Percentiles rank a stretch among this genome's conserved stretches.
Conservation (phyloP, 768 basidiomycete species). For the Leccinum ochraceum region DNA sequence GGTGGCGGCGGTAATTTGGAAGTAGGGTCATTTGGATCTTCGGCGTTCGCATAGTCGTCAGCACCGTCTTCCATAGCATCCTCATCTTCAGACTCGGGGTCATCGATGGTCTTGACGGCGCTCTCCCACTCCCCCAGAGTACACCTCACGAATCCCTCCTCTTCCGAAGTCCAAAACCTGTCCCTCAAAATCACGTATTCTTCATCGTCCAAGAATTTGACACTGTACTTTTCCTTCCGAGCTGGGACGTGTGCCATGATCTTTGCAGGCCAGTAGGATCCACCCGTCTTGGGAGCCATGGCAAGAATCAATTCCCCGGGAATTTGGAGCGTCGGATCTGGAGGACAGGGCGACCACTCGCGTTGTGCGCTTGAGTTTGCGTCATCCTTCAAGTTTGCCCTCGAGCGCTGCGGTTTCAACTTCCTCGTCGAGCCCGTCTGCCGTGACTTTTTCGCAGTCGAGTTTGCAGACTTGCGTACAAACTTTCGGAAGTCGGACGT, state of each 20-base stretch:
- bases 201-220: slow-evolving; percentile 60
- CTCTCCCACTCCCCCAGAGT: slow-evolving; percentile 61
- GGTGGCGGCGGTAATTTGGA: slow-evolving; percentile 38
- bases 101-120: slow-evolving; percentile 30
- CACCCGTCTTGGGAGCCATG: slow-evolving; percentile 30
- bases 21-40: slow-evolving; percentile 4
- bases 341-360: slow-evolving; percentile 42
- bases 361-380: slow-evolving; percentile 6
- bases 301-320: slow-evolving; percentile 72
- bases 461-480: not conserved
- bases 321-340: slow-evolving; percentile 52
- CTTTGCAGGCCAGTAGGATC: slow-evolving; percentile 67
- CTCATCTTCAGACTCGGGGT: slow-evolving; percentile 33
- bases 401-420: slow-evolving; percentile 19
- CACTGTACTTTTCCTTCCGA: slow-evolving; percentile 48
- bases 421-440: slow-evolving; percentile 14
- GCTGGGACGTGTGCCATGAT: slow-evolving; percentile 49
- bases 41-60: slow-evolving; percentile 40
- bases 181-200: slow-evolving; percentile 43
- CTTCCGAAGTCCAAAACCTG: slow-evolving; percentile 57
- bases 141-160: slow-evolving; percentile 65
- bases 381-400: slow-evolving; percentile 18
- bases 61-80: slow-evolving; percentile 18
- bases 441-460: slow-evolving; percentile 10
- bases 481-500: slow-evolving; percentile 11